Percentiles rank a stretch among this genome's conserved stretches.
Conservation (phyloP, 345 rosid genomes). For the Draba incana region DNA sequence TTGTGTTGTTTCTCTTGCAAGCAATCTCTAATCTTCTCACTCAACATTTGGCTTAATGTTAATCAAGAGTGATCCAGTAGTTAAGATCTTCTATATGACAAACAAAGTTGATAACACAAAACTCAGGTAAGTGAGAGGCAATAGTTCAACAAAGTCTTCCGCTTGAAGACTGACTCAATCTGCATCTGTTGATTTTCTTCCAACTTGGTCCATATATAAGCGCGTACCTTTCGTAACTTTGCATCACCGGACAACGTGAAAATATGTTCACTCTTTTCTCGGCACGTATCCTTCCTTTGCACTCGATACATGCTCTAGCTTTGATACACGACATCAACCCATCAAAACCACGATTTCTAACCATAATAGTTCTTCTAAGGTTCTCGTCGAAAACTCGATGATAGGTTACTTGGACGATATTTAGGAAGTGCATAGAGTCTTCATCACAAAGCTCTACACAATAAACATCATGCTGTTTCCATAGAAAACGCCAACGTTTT, state of each 20-base stretch:
- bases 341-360: neutral
- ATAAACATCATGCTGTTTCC: neutral
- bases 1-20: too few relatives aligned
- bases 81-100: too few relatives aligned
- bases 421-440: neutral
- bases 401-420: too few relatives aligned
- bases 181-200: neutral
- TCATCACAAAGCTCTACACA: neutral
- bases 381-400: too few relatives aligned
- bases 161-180: too few relatives aligned
- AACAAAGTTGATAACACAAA: neutral
- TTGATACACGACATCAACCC: neutral
- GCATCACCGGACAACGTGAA: too few relatives aligned
- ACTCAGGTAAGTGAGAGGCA: neutral
- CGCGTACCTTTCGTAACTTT: too few relatives aligned
- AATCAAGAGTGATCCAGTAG: slow-evolving; percentile 6
- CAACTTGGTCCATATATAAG: slow-evolving; percentile 4
- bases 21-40: too few relatives aligned
- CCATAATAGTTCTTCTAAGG: neutral
- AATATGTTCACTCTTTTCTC: neutral
- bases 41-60: neutral
- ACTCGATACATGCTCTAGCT: neutral
- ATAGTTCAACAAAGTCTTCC: neutral
- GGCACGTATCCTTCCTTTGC: neutral
- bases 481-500: neutral